Conservation (phyloP, 768 basidiomycete species). For the Tephrocybe sp. region DNA sequence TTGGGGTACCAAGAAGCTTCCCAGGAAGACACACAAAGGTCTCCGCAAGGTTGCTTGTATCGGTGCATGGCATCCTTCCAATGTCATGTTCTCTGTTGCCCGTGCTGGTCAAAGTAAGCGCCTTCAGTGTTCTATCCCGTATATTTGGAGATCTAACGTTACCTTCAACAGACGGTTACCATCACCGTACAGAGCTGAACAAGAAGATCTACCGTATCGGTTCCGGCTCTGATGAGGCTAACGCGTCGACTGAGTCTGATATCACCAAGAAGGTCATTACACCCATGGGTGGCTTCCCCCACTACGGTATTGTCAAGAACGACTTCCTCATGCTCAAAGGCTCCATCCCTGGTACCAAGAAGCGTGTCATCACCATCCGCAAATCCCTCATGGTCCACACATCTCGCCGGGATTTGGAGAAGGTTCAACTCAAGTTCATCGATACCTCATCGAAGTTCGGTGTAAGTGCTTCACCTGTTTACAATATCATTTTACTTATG, state of each 20-base stretch:
- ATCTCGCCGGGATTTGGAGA: slow-evolving; percentile 93
- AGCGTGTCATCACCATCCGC: slow-evolving; percentile 96
- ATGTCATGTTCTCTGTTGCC: slow-evolving; percentile 99
- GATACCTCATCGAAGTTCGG: slow-evolving; percentile 98
- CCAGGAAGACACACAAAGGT: slow-evolving; percentile 99
- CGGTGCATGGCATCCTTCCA: slow-evolving; percentile 97
- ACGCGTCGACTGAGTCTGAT: slow-evolving; percentile 93
- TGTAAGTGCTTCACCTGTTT: slow-evolving; percentile 43
- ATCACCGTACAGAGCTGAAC: slow-evolving; percentile 96
- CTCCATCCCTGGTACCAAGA: slow-evolving; percentile 92
- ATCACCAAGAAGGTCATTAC: slow-evolving; percentile 92
- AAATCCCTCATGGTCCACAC: slow-evolving; percentile 98
- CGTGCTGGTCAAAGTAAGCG: slow-evolving; percentile 98
- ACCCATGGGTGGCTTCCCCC: slow-evolving; percentile 98
- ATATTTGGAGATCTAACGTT: slow-evolving; percentile 2
- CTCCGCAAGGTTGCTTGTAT: slow-evolving; percentile 99
- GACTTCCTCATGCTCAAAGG: slow-evolving; percentile 98
- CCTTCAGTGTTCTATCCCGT: not conserved
- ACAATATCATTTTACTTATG: too few relatives aligned
- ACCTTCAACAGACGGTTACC: slow-evolving; percentile 73
- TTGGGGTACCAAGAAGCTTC: slow-evolving; percentile 99
- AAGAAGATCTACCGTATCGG: slow-evolving; percentile 99
- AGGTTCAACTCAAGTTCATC: slow-evolving; percentile 98
- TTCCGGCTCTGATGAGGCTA: slow-evolving; percentile 67
- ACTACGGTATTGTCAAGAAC: slow-evolving; percentile 98